Conservation (phyloP, 2,329 filamentous ascomycete species). For the Sclerotiophoma versabilis region DNA sequence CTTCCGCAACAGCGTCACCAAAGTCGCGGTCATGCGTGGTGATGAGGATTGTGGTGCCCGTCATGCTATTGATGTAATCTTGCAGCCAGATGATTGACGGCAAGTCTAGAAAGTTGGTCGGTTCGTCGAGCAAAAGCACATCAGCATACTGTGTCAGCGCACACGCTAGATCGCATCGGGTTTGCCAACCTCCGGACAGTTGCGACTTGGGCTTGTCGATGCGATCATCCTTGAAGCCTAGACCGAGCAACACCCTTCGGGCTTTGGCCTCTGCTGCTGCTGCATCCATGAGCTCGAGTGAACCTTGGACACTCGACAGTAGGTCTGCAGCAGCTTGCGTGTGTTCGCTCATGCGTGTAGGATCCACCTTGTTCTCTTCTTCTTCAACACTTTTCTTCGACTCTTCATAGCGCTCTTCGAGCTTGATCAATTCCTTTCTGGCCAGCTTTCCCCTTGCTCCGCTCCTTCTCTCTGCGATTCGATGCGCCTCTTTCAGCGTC, state of each 20-base stretch:
- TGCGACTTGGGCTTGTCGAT: conserved; percentile 67
- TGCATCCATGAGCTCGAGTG: conserved; percentile 67
- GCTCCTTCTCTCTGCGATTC: conserved; percentile 76
- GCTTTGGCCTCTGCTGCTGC: conserved; percentile 71
- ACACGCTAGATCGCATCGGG: conserved; percentile 53
- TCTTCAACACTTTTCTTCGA: conserved; percentile 61
- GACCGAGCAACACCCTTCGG: conserved; percentile 66
- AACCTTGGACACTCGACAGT: conserved; percentile 71
- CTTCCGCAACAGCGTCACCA: conserved; percentile 74
- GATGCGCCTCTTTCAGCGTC: conserved; percentile 72
- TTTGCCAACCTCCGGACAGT: conserved; percentile 71
- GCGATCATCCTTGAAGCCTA: conserved; percentile 72
- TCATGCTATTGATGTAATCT: conserved; percentile 67
- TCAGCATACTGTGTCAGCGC: conserved; percentile 76
- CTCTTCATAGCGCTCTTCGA: conserved; percentile 71
- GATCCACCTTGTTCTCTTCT: conserved; percentile 62
- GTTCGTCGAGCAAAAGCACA: conserved; percentile 83
- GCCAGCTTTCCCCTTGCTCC: conserved; percentile 77
- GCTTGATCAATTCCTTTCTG: conserved; percentile 73
- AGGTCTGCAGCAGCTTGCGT: conserved; percentile 74
- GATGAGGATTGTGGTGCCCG: conserved; percentile 71
- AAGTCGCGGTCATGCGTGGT: conserved; percentile 89
- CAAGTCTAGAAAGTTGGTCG: conserved; percentile 85
- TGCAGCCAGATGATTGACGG: conserved; percentile 87
- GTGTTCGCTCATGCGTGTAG: conserved; percentile 66